phyloP scores from a whole-genome alignment of 768 basidiomycete genomes.

The Plicaturopsis crispa region DNA sequence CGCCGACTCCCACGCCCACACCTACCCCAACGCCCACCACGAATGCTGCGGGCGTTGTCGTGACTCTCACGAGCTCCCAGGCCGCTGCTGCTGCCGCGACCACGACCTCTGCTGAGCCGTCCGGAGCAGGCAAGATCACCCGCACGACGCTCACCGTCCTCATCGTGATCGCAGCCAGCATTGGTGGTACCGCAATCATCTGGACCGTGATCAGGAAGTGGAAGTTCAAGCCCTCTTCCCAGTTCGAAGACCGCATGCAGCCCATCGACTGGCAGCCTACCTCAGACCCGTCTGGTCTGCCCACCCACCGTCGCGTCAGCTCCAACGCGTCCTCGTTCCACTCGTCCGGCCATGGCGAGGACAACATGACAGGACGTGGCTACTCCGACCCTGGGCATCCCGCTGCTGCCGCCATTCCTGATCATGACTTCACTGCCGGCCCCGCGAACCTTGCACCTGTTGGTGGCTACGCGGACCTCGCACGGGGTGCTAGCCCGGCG shows the following conservation, averaged over 20 bases:
- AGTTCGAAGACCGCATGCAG: constrained; percentile 78
- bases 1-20: constrained; percentile 6
- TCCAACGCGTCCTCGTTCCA: constrained; percentile 69
- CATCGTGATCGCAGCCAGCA: constrained; percentile 58
- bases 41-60: constrained; percentile 14
- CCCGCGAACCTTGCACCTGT: constrained; percentile 50
- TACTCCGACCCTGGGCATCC: constrained; percentile 19
- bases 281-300: constrained; percentile 34
- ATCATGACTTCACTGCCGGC: constrained; percentile 75
- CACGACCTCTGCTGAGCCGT: constrained; percentile 17
- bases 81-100: constrained; percentile 18
- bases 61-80: constrained; percentile 2
- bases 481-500: constrained; percentile 65
- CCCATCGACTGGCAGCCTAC: constrained; percentile 88
- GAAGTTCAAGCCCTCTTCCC: constrained; percentile 76
- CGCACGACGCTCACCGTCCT: constrained; percentile 48
- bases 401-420: constrained; percentile 40
- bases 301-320: constrained; percentile 42
- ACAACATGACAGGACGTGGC: constrained; percentile 20
- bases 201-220: constrained; percentile 93
- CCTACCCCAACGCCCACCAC: constrained; percentile 9
- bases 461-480: constrained; percentile 77
- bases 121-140: constrained; percentile 34
- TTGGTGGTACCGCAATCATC: constrained; percentile 63
- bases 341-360: constrained; percentile 36